These are phyloP conservation scores for Cyberlindnera sargentensis DNA, from an alignment of 805 yeast species.

Conservation along the genomic window DNA sequence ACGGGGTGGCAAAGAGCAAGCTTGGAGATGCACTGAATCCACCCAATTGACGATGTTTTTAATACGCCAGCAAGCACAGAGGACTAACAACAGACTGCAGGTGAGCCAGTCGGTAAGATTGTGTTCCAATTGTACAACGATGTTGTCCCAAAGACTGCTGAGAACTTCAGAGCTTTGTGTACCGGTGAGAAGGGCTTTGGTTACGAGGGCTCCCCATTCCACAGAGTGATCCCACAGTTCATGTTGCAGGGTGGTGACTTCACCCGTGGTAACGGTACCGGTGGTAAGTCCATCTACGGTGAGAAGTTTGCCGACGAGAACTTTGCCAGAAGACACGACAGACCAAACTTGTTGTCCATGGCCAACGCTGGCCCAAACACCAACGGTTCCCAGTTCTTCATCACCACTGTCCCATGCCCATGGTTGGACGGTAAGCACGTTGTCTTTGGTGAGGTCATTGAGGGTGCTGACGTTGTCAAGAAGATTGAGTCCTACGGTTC, in stretches of 20 bases:
- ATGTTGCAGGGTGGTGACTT: constrained; percentile 98
- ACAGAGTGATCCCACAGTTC: constrained; percentile 95
- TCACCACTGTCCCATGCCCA: constrained; percentile 81
- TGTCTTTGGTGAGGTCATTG: constrained; percentile 87
- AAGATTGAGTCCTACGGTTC: constrained; percentile 77
- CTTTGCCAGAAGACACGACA: constrained; percentile 65
- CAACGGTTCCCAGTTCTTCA: constrained; percentile 96
- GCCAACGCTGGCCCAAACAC: constrained; percentile 98
- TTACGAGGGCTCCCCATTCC: constrained; percentile 85
- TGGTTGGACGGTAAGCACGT: constrained; percentile 95
- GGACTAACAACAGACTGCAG: constrained; percentile 16
- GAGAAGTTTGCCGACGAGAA: constrained; percentile 73
- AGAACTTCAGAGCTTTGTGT: constrained; percentile 89
- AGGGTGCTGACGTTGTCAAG: constrained; percentile 81
- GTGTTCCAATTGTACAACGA: constrained; percentile 84
- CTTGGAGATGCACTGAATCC: neutral
- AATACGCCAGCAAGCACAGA: no score
- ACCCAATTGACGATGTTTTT: neutral
- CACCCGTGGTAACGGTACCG: constrained; percentile 92
- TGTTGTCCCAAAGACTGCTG: constrained; percentile 91
- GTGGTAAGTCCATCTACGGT: constrained; percentile 90
- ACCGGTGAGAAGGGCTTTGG: constrained; percentile 98
- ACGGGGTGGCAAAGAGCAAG: neutral
- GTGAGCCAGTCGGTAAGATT: constrained; percentile 72
- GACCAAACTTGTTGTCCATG: constrained; percentile 85